Evolutionary conservation across 331 rosid genomes (phyloP).

Genomic region (Prunus yedoensis): DNA sequence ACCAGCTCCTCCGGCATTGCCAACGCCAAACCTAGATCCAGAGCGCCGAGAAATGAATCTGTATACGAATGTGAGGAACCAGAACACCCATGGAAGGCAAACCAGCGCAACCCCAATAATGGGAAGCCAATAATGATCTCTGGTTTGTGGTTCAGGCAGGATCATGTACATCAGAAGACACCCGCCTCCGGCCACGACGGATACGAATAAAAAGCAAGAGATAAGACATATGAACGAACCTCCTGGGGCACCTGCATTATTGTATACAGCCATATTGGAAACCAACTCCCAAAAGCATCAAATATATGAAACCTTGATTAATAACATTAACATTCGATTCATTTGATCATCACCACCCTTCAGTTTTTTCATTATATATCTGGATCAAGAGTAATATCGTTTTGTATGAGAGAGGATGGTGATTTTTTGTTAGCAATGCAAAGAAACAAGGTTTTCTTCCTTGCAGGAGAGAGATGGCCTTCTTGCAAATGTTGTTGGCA

Average conservation of each 20-base stretch:
- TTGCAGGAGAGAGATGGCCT: slow-evolving; percentile 17
- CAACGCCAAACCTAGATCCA: slow-evolving; percentile 40
- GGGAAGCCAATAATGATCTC: slow-evolving; percentile 46
- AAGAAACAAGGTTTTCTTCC: not conserved
- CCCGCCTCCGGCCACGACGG: slow-evolving; percentile 52
- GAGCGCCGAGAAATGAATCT: slow-evolving; percentile 49
- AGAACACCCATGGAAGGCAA: slow-evolving; percentile 84
- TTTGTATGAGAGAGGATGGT: not conserved
- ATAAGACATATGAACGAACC: slow-evolving; percentile 60
- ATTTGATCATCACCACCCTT: not conserved
- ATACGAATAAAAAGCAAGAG: slow-evolving; percentile 40
- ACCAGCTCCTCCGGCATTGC: not conserved
- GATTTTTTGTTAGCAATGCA: not conserved
- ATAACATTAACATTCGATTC: not conserved
- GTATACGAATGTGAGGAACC: slow-evolving; percentile 64
- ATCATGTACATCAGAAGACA: slow-evolving; percentile 53
- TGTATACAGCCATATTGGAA: not conserved
- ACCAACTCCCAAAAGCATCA: slow-evolving; percentile 16
- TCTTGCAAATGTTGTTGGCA: slow-evolving; percentile 6
- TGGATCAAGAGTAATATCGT: too few species aligned
- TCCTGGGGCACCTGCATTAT: slow-evolving; percentile 29
- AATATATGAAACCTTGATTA: not conserved
- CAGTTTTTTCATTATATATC: not conserved
- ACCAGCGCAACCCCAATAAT: slow-evolving; percentile 53
- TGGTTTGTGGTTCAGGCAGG: slow-evolving; percentile 42